Base-by-base conservation (phyloP, 73 alveolate species). In the Durusdinium trenchii region DNA sequence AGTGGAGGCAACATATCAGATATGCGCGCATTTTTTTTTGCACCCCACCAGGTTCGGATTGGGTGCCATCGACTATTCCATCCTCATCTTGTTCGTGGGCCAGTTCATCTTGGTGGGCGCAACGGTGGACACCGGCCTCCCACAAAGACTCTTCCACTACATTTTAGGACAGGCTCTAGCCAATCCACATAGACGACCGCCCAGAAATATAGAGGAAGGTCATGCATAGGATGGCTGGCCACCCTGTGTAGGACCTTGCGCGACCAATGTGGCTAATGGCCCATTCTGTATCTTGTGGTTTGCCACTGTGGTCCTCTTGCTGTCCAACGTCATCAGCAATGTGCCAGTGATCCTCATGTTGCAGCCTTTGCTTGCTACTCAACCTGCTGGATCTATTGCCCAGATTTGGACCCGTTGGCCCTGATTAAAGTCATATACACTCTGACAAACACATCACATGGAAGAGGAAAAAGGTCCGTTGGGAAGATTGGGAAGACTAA, bases 291-390 rank as follows among this genome's bases (percentile, higher is more conserved):
- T 78, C 40, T 38, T 78, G 32, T 78, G 89, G 89, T 78, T 78
- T 50, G 57, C 89, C 20, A 61, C 89, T 3, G 89, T 78, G 42
- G 89, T 78, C 60, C 28, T 78, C 62, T 42, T 78, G 60, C 89
- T 78, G 43, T 78, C 89, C 89, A 78, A 78, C 23, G 89, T 78
- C 89, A 78, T 78, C 62, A 78, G 89, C 89, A 78, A 78, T 50
- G 89, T 78, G 43, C 89, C 89, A 2, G 89, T 78, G 60, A 78
- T 78, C 61, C 89, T 78, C 60, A 78, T 78, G 89, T 20, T 78
- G 26, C 89, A 78, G 61, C 89, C 89, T 42, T 61, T 78, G 43
- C 45, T 78, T 18, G 89, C 89, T 9, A 78, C 62, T 26, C 89
- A 78, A 61, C 89, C 89, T 3, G 38, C 47, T 47, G 61, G 61